Evolutionary conservation across 2,329 filamentous ascomycete species (phyloP).

Genomic region (Neocucurbitaria cava): DNA sequence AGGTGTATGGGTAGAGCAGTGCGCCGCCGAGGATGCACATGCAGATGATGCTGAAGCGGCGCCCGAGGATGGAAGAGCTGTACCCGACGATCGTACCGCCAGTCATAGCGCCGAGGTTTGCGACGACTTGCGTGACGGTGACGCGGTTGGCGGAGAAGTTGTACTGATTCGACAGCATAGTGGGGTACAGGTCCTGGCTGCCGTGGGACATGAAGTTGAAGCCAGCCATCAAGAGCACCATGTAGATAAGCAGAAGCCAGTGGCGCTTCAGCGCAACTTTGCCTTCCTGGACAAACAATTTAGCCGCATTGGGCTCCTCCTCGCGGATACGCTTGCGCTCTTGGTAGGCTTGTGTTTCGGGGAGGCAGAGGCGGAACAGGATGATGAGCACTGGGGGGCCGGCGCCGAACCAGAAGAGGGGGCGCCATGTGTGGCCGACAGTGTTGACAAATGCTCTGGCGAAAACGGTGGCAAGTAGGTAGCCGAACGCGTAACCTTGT

Average conservation of each 20-base stretch:
- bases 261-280: slow-evolving; percentile 79
- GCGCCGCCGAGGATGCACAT: slow-evolving; percentile 71
- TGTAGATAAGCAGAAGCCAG: slow-evolving; percentile 80
- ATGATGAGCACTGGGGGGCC: slow-evolving; percentile 83
- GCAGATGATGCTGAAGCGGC: slow-evolving; percentile 57
- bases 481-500: slow-evolving; percentile 70
- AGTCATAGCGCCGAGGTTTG: slow-evolving; percentile 58
- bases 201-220: slow-evolving; percentile 94
- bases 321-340: slow-evolving; percentile 70
- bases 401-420: slow-evolving; percentile 89
- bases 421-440: slow-evolving; percentile 80
- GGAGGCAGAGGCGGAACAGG: slow-evolving; percentile 75
- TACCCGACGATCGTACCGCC: slow-evolving; percentile 58
- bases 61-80: slow-evolving; percentile 54
- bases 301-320: slow-evolving; percentile 64
- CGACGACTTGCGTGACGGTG: slow-evolving; percentile 59
- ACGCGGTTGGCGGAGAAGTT: slow-evolving; percentile 58
- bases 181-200: slow-evolving; percentile 70
- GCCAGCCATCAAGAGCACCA: slow-evolving; percentile 86
- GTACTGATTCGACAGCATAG: slow-evolving; percentile 66
- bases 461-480: slow-evolving; percentile 66
- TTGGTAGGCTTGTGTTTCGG: slow-evolving; percentile 77
- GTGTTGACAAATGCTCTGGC: slow-evolving; percentile 72
- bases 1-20: slow-evolving; percentile 83
- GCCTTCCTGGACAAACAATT: slow-evolving; percentile 76